Evolutionary conservation across 352 stramenopile species (phyloP).

Genomic region (Globisporangium paddicum): DNA sequence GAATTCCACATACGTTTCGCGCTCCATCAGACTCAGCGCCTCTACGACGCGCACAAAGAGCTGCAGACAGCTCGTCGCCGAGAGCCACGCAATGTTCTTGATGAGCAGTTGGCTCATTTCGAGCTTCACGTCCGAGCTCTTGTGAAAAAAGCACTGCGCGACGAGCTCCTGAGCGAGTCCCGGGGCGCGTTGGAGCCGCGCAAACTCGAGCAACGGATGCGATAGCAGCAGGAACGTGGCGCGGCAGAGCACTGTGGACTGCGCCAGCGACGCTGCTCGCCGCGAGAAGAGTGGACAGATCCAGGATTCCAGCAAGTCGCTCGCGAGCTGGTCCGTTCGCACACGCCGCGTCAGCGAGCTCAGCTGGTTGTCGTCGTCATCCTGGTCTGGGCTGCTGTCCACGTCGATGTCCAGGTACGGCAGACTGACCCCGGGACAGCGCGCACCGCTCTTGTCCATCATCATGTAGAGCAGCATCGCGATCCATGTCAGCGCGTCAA

Average conservation of each 20-base stretch:
- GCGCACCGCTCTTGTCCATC: constrained; percentile 71
- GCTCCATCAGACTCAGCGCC: constrained; percentile 56
- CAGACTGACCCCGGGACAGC: constrained; percentile 58
- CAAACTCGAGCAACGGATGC: constrained; percentile 54
- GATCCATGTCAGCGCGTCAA: constrained; percentile 58
- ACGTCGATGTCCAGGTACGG: constrained; percentile 70
- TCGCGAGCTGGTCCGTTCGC: constrained; percentile 54
- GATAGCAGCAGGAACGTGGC: constrained; percentile 62
- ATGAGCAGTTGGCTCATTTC: constrained; percentile 62
- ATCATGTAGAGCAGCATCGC: constrained; percentile 79
- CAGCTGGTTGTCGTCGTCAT: constrained; percentile 33
- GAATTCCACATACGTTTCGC: constrained; percentile 38
- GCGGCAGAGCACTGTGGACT: constrained; percentile 46
- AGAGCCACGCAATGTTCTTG: constrained; percentile 51
- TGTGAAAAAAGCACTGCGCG: constrained; percentile 57
- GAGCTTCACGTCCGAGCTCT: constrained; percentile 36
- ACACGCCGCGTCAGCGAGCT: constrained; percentile 38
- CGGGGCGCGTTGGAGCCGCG: constrained; percentile 36
- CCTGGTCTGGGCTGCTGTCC: constrained; percentile 9
- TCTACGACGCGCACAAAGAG: constrained; percentile 54
- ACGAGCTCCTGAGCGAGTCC: constrained; percentile 51
- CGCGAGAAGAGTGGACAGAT: constrained; percentile 39
- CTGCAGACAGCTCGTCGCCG: constrained; percentile 31
- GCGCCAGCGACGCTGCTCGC: constrained; percentile 45
- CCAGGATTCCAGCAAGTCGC: constrained; percentile 50